Percentiles rank a stretch among this genome's conserved stretches.
phyloP scores from a whole-genome alignment of 1,139 yeast species.

The Chernovozyma aurita region DNA sequence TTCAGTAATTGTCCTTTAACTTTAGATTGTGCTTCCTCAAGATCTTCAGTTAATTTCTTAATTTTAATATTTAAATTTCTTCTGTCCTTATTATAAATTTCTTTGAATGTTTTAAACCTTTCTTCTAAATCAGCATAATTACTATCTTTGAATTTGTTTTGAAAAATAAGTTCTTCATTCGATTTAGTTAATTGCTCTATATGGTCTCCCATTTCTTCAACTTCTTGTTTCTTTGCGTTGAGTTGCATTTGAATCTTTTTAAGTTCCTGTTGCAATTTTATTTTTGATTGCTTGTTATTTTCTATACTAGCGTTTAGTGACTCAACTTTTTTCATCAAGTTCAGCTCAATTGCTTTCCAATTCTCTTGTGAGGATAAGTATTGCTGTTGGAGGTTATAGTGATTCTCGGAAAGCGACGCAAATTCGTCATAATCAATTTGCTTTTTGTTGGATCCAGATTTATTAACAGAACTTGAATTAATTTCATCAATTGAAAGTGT shows the following conservation, averaged over 20 bases:
- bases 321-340: conserved; percentile 44
- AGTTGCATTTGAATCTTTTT: conserved; percentile 19
- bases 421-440: conserved; percentile 23
- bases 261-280: conserved; percentile 26
- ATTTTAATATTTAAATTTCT: conserved; percentile 24
- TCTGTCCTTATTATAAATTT: conserved; percentile 30
- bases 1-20: neutral
- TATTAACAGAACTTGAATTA: conserved; percentile 30
- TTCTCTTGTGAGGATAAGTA: conserved; percentile 62
- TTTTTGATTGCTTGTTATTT: conserved; percentile 27
- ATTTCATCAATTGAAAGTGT: conserved; percentile 37
- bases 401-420: conserved; percentile 34
- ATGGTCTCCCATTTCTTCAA: conserved; percentile 15
- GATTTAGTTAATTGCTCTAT: conserved; percentile 11
- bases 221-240: conserved; percentile 20
- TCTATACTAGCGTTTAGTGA: conserved; percentile 39
- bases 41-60: conserved; percentile 18
- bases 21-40: conserved; percentile 13
- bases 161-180: conserved; percentile 17
- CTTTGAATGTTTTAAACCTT: conserved; percentile 26
- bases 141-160: conserved; percentile 20
- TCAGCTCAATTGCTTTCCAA: conserved; percentile 61
- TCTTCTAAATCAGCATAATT: conserved; percentile 25
- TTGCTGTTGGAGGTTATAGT: conserved; percentile 59
- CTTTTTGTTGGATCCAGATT: conserved; percentile 12